Base-by-base conservation (phyloP, 768 basidiomycete species). In the Lactarius indigo region DNA sequence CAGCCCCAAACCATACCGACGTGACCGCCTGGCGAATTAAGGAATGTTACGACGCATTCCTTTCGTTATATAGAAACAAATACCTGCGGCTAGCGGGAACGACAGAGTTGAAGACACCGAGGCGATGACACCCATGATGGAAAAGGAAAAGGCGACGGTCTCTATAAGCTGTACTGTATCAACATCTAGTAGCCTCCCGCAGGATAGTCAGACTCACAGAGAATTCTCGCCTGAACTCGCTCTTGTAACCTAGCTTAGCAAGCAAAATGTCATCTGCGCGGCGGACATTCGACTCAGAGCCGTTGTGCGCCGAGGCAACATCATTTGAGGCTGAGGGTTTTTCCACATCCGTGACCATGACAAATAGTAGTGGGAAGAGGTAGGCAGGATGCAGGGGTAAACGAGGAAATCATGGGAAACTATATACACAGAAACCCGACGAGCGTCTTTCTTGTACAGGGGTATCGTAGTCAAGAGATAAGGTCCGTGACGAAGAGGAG, bases 1-100 rank as follows among this genome's bases (percentile, higher is more conserved):
- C 89, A 91, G 42, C 89, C 89, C 78, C 86, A 90, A 23, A 90
- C 83, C 82, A 91, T 85, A 18, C 89, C 89, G 28, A 89, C 87
- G 75, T 91, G 89, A 3, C 89, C 89, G 62, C 89, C 89, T 86
- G 59, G 13, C 8, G 1, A 35, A 55, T 31, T 62, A 57, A 31
- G 41, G 61, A 39, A 3, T 20, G 13, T 54, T 50, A 50, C 35
- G 12, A 37, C 1, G 35, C 13, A 9, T 18, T 26, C 2, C 39
- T 23, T 42, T 31, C 31, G 23, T 15, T 30, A 63, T 35, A 13
- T 26, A 44, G 31, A 56, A 35, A 15, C 18, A 72, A 81, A n/a
- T 63, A 86, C 87, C 86, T 64, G 85, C 84, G 5, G 82, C 75
- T 7, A 91, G 80, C 0, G 83, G 84, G 74, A 91, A 91, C 1